phyloP scores from a whole-genome alignment of 1,284 basidiomycete species.

The Retiboletus flavoniger region DNA sequence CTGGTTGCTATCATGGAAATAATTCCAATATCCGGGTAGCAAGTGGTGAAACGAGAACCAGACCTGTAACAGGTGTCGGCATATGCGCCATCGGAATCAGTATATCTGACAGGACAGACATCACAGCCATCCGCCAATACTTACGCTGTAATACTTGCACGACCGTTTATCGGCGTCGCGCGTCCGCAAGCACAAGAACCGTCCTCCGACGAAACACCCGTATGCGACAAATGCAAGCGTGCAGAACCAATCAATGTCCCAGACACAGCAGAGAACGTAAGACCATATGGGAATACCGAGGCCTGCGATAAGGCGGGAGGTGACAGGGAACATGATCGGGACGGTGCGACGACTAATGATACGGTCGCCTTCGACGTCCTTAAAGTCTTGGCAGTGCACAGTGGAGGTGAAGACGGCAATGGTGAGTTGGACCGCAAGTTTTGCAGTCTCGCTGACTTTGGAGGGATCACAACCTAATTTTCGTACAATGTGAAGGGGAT shows the following conservation, averaged over 20 bases:
- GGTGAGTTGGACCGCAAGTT: conserved; percentile 27
- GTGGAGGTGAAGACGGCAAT: conserved; percentile 35
- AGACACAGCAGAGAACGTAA: conserved; percentile 21
- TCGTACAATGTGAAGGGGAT: too few relatives aligned
- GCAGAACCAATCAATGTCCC: conserved; percentile 28
- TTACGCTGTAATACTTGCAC: conserved; percentile 36
- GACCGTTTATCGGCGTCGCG: conserved; percentile 30
- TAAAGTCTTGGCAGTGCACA: conserved; percentile 44
- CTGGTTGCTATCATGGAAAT: conserved; percentile 20
- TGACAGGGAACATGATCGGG: conserved; percentile 35
- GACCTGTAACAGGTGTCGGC: conserved; percentile 12
- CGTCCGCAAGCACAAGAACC: conserved; percentile 27
- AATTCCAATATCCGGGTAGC: conserved; percentile 34
- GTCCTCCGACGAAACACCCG: conserved; percentile 25
- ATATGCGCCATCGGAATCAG: neutral
- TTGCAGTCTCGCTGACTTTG: conserved; percentile 22
- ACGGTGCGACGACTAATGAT: conserved; percentile 35
- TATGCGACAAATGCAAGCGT: conserved; percentile 27
- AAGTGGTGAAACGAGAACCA: conserved; percentile 34
- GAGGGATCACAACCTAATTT: conserved; percentile 17
- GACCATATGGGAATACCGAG: conserved; percentile 30
- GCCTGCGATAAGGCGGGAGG: conserved; percentile 27
- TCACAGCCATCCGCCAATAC: neutral
- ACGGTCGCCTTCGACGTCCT: conserved; percentile 38
- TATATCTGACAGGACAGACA: neutral